Base-by-base conservation (phyloP, 1,284 basidiomycete species). In the Chalciporus sp. region DNA sequence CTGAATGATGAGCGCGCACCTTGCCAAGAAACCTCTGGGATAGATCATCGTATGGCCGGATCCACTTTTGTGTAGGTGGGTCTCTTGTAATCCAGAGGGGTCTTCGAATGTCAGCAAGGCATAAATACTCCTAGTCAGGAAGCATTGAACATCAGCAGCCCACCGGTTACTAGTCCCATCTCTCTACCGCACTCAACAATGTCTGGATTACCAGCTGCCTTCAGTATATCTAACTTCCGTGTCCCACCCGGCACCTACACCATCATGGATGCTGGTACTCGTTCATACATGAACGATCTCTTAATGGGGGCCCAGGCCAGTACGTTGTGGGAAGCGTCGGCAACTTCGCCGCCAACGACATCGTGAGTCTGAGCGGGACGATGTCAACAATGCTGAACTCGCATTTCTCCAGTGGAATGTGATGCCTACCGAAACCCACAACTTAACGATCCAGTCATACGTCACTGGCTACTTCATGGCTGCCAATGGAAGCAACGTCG, bases 291-390 rank as follows among this genome's bases (percentile, higher is more conserved):
- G 40, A 53, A 56, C 14, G 27, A 54, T 8, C 12, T 53, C 12
- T 56, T 29, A 23, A 23, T 19, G 29, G 29, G 11, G 10, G 28
- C 20, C 50, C 41, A n/a, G 42, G 28, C 11, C 40, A 23, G 14
- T 14, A 20, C 11, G 42, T 56, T 28, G 54, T 56, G n/a, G 42
- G 45, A 19, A 56, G 54, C 14, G 52, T 49, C n/a, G 52, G 54
- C 27, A 56, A 56, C 33, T 23, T 19, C n/a, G 12, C 29, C 9
- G 54, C 52, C n/a, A 56, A 45, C 33, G 54, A 54, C 33, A 56
- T 56, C 16, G 54, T 54, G 42, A 43, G 41, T 44, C 23, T 14
- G 16, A 12, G 20, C 23, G 23, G 23, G 23, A 23, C 23, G 23
- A 23, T 23, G 23, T 6, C 23, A 23, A 23, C 23, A 6, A 27